These are phyloP conservation scores for Euptelea pleiosperma DNA, from an alignment of 164 flowering plant genomes.

Conservation along the genomic window DNA sequence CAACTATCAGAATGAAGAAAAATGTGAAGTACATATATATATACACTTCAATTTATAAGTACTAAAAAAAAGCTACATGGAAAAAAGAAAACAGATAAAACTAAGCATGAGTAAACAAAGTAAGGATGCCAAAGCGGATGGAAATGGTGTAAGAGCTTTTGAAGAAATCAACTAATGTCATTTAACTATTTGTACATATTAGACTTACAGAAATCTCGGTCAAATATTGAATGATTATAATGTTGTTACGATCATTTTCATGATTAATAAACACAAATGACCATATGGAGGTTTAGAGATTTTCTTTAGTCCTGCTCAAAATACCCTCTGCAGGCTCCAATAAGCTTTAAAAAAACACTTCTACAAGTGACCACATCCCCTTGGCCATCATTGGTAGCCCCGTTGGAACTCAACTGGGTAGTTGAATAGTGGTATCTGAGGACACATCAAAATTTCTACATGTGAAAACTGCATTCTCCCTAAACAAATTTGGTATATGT, in stretches of 20 bases:
- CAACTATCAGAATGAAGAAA: not conserved
- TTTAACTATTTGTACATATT: not conserved
- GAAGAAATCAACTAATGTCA: not conserved
- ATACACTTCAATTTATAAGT: not conserved
- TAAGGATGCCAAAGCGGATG: too few species aligned
- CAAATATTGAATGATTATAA: not conserved
- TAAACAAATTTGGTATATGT: too few species aligned
- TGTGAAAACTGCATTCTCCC: too few species aligned
- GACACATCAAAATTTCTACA: too few species aligned
- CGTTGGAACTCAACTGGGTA: too few species aligned
- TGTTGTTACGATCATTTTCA: not conserved
- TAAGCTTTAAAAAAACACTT: too few species aligned
- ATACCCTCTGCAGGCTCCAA: not conserved
- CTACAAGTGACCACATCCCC: too few species aligned
- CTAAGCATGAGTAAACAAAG: too few species aligned
- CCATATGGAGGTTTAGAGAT: not conserved
- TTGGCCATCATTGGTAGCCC: too few species aligned
- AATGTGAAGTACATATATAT: too few species aligned
- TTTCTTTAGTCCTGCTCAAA: not conserved
- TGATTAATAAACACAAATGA: not conserved
- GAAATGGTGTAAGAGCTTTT: too few species aligned
- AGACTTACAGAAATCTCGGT: not conserved
- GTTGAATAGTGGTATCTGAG: too few species aligned
- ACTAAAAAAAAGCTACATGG: not conserved
- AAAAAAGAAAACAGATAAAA: not conserved